Percentiles rank a stretch among this genome's conserved stretches.
These are phyloP conservation scores for Linum tenue DNA, from an alignment of 345 rosid species.

Conservation along the genomic window DNA sequence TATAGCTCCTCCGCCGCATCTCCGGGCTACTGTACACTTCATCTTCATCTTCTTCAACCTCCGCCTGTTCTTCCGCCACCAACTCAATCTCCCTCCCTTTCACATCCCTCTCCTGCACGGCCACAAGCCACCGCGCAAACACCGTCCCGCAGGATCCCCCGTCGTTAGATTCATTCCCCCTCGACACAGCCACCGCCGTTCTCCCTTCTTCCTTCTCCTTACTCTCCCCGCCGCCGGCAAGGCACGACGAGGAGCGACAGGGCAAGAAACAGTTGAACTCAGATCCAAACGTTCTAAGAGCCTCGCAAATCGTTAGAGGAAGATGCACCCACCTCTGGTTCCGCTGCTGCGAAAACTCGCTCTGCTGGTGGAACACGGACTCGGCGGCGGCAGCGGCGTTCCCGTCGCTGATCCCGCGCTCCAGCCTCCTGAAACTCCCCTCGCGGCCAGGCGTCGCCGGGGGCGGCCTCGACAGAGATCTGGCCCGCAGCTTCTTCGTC, in stretches of 20 bases:
- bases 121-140: slow-evolving; percentile 74
- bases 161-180: slow-evolving; percentile 4
- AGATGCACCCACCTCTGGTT: slow-evolving; percentile 79
- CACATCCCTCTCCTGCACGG: slow-evolving; percentile 62
- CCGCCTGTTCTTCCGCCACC: slow-evolving; percentile 49
- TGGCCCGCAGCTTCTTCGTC: slow-evolving; percentile 56
- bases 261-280: slow-evolving; percentile 85
- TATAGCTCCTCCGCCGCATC: slow-evolving; percentile 38
- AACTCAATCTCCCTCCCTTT: slow-evolving; percentile 61
- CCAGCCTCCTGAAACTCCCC: slow-evolving; percentile 53
- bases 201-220: slow-evolving; percentile 26
- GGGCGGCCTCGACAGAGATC: slow-evolving; percentile 18
- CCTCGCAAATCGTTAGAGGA: slow-evolving; percentile 74
- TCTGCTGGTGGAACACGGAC: slow-evolving; percentile 17
- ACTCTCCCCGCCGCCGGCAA: slow-evolving; percentile 15
- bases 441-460: slow-evolving; percentile 46
- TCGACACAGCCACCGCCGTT: background rate
- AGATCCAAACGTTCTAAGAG: slow-evolving; percentile 64
- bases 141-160: slow-evolving; percentile 61
- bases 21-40: slow-evolving; percentile 13
- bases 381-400: slow-evolving; percentile 15
- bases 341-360: slow-evolving; percentile 40
- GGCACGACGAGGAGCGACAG: slow-evolving; percentile 75
- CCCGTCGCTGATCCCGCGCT: slow-evolving; percentile 9
- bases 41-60: slow-evolving; percentile 20